Conservation (phyloP, 2,329 filamentous ascomycete genomes). For the Hansfordia pulvinata region DNA sequence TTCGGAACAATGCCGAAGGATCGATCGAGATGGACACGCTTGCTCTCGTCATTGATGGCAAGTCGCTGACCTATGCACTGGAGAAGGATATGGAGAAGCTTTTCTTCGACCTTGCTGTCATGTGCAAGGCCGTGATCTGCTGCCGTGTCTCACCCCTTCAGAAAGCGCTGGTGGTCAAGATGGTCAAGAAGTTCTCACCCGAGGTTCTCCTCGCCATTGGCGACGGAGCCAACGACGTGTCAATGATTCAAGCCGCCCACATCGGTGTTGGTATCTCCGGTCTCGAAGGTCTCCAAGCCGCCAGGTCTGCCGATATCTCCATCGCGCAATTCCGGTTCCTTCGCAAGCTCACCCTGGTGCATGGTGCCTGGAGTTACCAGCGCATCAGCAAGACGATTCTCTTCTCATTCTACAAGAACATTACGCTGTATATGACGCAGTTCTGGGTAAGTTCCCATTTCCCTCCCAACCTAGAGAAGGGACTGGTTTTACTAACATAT, state of each 20-base stretch:
- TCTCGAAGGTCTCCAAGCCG: constrained; percentile 91
- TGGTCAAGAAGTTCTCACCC: constrained; percentile 84
- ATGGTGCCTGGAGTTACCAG: constrained; percentile 96
- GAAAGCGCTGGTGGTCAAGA: constrained; percentile 93
- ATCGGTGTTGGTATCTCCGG: constrained; percentile 97
- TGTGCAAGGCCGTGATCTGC: constrained; percentile 99
- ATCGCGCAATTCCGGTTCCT: constrained; percentile 95
- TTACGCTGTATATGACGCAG: constrained; percentile 95
- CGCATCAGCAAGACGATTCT: constrained; percentile 93
- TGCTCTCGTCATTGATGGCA: constrained; percentile 90
- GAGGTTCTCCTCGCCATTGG: constrained; percentile 93
- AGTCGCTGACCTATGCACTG: constrained; percentile 83
- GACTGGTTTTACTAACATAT: constrained; percentile 15
- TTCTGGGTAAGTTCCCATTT: constrained; percentile 62
- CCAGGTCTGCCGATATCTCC: constrained; percentile 86
- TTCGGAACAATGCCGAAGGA: constrained; percentile 67
- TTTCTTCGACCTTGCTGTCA: constrained; percentile 83
- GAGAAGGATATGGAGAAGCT: constrained; percentile 89
- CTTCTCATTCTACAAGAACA: constrained; percentile 99
- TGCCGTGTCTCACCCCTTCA: constrained; percentile 93
- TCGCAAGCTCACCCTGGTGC: constrained; percentile 84
- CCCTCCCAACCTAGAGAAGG: no score
- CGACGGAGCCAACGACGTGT: constrained; percentile 97
- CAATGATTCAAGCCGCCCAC: constrained; percentile 98
- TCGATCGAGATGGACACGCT: constrained; percentile 73